Base-by-base conservation (phyloP, 2,329 filamentous ascomycete genomes). In the Pleoardoris graminearum region DNA sequence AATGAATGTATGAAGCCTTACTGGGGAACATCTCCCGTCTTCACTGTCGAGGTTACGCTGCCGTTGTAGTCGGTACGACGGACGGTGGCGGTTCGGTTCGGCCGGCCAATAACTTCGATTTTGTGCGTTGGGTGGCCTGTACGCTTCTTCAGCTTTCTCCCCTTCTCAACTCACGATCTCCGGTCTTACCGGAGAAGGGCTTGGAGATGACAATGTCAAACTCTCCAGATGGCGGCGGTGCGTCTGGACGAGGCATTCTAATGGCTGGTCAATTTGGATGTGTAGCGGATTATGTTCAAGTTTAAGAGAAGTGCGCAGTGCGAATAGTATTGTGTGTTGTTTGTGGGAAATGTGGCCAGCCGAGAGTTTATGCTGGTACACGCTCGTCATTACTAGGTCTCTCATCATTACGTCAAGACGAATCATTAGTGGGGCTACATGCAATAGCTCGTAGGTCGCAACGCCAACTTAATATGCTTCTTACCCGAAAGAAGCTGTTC, bases 141-240 rank as follows among this genome's bases (percentile, higher is more conserved):
- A 3, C 1, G 14, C 14, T 3, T 8, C 38, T n/a, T 60, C 14
- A 57, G 32, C 29, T 60, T 68, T 60, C 8, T 54, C 16, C 8
- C 53, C 17, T 21, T 45, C 61, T 16, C 63, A 54, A 11, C 6
- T 8, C 8, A 30, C 16, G 8, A 21, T 43, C 4, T 21, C 14
- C 12, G 7, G 12, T 33, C 41, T 53, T 60, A 61, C 73, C 74
- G 7, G 54, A 55, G 44, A 62, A 65, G 1, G 60, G 60, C 55
- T 62, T 60, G 32, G 55, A 59, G 1, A 66, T 51, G 5, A 59
- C 54, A 19, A 87, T 86, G 58, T 97, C 94, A 91, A 82, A 85
- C 55, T 86, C 93, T 52, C 86, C 89, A 54, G 86, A 90, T 67
- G 93, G 93, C 47, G 92, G 93, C 42, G 93, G 93, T 51, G 93